A percentile compares a stretch with the other conserved stretches of the same genome.
These are phyloP conservation scores for Hypoxylon crocopeplum DNA, from an alignment of 495 filamentous ascomycete species.

Conservation along the genomic window DNA sequence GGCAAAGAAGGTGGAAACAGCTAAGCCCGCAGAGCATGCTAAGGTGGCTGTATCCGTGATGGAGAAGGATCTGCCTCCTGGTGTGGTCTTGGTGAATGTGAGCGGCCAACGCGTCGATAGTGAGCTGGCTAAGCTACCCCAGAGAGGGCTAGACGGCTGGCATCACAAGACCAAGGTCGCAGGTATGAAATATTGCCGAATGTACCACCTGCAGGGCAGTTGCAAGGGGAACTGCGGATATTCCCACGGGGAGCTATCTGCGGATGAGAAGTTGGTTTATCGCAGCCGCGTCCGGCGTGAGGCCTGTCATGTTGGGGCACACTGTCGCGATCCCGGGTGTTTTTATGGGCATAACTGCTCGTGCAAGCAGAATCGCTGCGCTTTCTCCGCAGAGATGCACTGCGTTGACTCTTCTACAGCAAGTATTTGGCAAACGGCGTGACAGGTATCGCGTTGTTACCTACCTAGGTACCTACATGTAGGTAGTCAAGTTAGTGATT, in stretches of 20 bases:
- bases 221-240: conserved; percentile 52
- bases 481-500: too few relatives aligned
- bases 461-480: too few relatives aligned
- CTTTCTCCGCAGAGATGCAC: conserved; percentile 7
- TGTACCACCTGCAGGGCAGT: conserved; percentile 49
- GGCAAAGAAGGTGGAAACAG: conserved; percentile 36
- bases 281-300: conserved; percentile 41
- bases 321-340: conserved; percentile 53
- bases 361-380: conserved; percentile 6
- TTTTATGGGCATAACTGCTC: conserved; percentile 53
- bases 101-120: conserved; percentile 53
- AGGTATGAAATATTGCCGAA: conserved; percentile 52
- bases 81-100: conserved; percentile 51
- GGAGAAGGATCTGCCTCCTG: not conserved
- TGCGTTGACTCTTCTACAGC: conserved; percentile 11
- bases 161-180: conserved; percentile 41
- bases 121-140: conserved; percentile 16
- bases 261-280: conserved; percentile 49
- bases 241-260: conserved; percentile 41
- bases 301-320: conserved; percentile 40
- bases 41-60: not conserved
- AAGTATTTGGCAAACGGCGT: not conserved
- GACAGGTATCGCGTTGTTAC: too few relatives aligned
- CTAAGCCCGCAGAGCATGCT: not conserved
- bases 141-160: not conserved